These are phyloP conservation scores for Murraya paniculata DNA, from an alignment of 345 rosid species.

Conservation along the genomic window DNA sequence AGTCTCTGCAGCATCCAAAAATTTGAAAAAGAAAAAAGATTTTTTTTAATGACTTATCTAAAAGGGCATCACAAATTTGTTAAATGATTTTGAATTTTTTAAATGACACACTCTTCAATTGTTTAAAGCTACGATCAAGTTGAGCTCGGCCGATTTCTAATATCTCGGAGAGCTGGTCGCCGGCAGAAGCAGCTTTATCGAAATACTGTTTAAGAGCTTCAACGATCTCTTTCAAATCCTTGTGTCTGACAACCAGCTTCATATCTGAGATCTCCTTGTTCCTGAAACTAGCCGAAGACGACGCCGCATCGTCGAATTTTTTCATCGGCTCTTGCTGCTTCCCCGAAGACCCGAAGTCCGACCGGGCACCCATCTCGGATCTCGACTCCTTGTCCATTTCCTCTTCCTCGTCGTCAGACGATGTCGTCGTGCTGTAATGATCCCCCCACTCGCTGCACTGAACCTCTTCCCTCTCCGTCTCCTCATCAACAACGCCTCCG, in stretches of 20 bases:
- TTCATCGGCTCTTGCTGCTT: conserved; percentile 22
- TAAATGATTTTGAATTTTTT: neutral
- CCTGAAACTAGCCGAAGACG: conserved; percentile 50
- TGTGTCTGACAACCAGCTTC: conserved; percentile 90
- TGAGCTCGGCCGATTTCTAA: conserved; percentile 85
- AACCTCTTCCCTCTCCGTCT: conserved; percentile 90
- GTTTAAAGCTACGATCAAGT: conserved; percentile 89
- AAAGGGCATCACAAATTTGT: too few relatives aligned
- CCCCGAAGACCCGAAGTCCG: conserved; percentile 56
- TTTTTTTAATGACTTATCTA: neutral
- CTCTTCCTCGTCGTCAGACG: conserved; percentile 48
- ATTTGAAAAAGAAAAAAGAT: neutral
- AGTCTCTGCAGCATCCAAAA: conserved; percentile 48
- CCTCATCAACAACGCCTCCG: conserved; percentile 34
- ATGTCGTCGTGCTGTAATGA: conserved; percentile 57
- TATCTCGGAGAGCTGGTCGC: conserved; percentile 80
- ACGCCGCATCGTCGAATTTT: conserved; percentile 48
- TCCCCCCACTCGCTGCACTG: conserved; percentile 98
- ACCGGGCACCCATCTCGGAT: conserved; percentile 68
- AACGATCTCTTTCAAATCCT: conserved; percentile 87
- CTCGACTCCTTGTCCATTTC: conserved; percentile 51
- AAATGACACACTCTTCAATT: conserved; percentile 63
- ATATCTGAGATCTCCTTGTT: conserved; percentile 51
- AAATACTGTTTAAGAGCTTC: conserved; percentile 81
- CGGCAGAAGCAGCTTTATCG: conserved; percentile 76